A percentile compares a stretch with the other conserved stretches of the same genome.
Conservation (phyloP, 2,329 filamentous ascomycete species). For the Pseudogymnoascus sp. region DNA sequence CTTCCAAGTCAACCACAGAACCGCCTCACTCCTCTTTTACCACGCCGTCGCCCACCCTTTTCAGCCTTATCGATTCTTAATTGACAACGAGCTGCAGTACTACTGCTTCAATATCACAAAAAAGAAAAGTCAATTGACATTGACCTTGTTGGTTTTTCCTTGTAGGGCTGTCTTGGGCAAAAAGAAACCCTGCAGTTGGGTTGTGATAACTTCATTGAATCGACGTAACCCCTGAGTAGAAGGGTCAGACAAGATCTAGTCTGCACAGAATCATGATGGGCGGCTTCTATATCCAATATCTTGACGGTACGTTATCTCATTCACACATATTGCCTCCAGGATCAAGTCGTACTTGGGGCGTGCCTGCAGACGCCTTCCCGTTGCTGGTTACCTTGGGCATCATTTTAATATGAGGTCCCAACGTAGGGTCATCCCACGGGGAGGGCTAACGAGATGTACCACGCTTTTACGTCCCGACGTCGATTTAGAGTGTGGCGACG, state of each 20-base stretch:
- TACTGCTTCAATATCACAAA: constrained; percentile 2
- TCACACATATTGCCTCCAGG: neutral
- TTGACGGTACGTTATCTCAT: constrained; percentile 56
- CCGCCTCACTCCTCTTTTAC: constrained; percentile 29
- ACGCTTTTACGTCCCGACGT: neutral
- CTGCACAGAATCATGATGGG: constrained; percentile 39
- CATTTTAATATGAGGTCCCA: constrained; percentile 3
- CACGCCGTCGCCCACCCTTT: constrained; percentile 28
- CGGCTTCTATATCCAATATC: constrained; percentile 43
- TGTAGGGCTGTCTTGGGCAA: constrained; percentile 26
- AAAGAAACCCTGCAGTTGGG: constrained; percentile 19
- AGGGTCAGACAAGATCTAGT: constrained; percentile 5
- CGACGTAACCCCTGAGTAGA: neutral
- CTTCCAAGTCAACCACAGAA: constrained; percentile 28
- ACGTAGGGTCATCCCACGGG: constrained; percentile 5
- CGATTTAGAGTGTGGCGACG: constrained; percentile 11
- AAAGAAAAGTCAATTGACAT: constrained; percentile 6
- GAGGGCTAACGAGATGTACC: constrained; percentile 3
- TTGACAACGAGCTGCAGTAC: constrained; percentile 8
- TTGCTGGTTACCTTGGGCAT: constrained; percentile 9
- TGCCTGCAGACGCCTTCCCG: constrained; percentile 6
- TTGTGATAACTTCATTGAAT: constrained; percentile 4
- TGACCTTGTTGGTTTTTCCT: constrained; percentile 30
- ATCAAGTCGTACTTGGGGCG: constrained; percentile 1
- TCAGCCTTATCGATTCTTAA: constrained; percentile 24